A percentile compares a stretch with the other conserved stretches of the same genome.
Evolutionary conservation across 148 eudicot genomes (phyloP).

Genomic region (Amaranthus cruentus): DNA sequence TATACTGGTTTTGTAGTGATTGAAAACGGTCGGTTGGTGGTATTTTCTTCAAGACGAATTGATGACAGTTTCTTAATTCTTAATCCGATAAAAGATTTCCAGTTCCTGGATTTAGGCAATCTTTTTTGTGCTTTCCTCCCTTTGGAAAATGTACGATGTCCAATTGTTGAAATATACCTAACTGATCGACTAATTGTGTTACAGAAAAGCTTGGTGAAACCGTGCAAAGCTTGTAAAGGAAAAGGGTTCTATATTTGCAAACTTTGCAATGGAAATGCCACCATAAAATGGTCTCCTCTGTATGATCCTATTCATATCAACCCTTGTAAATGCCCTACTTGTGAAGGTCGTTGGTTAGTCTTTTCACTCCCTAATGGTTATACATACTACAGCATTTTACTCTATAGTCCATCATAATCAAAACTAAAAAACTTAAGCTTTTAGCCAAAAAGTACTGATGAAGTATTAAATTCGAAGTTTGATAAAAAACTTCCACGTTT

Average conservation of each 20-base stretch:
- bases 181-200: neutral
- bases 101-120: no score
- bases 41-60: no score
- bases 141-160: no score
- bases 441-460: neutral
- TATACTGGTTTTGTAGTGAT: neutral
- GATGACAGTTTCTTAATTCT: no score
- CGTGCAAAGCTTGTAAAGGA: constrained; percentile 49
- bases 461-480: no score
- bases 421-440: no score
- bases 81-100: no score
- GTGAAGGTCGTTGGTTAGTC: constrained; percentile 43
- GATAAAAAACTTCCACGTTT: no score
- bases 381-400: no score
- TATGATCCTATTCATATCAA: constrained; percentile 58
- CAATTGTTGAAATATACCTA: no score
- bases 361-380: neutral
- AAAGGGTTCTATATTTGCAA: constrained; percentile 63
- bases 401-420: no score
- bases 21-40: neutral
- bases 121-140: no score
- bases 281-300: constrained; percentile 74
- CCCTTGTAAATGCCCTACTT: constrained; percentile 45
- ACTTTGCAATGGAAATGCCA: constrained; percentile 56
- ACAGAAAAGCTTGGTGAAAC: constrained; percentile 38